Base-by-base conservation (phyloP, 2,329 filamentous ascomycete species). In the Ophiostoma ulmi region DNA sequence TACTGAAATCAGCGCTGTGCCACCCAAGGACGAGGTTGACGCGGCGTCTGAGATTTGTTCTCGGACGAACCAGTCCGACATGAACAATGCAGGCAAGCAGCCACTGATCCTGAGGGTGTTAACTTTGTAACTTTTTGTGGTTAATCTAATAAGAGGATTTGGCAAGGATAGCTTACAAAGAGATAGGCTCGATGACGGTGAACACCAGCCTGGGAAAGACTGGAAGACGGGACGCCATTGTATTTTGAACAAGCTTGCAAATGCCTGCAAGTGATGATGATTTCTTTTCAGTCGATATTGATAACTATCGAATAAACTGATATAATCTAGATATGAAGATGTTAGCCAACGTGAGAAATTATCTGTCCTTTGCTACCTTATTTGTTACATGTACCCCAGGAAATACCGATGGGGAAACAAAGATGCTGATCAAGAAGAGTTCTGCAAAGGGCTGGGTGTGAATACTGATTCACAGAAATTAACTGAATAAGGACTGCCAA, bases 111-210 rank as follows among this genome's bases (percentile, higher is more conserved):
- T 91, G 74, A 20, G 35, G 8, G 52, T 26, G 52, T 58, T 58
- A 58, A n/a, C 3, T n/a, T 58, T 58, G 52, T 44, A 17, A 5
- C 20, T 20, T 20, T 17, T 58, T 7, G 58, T 26, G 20, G 17
- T 14, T 48, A 8, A 11, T 26, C 17, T 13, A 65, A 44, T 39
- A 39, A 39, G 8, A 39, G 3, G 31, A 39, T 39, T 39, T 39
- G 7, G 2, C 58, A 2, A 22, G 26, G 2, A n/a, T 31, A 5
- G 76, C 84, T 80, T 83, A 90, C 88, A 91, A 82, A 26, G 88
- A 89, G 72, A 91, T 81, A 41, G 90, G 90, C 78, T 92, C 90
- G 61, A 91, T 77, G 70, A 91, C 78, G 39, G 88, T 90, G 74
- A 92, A 91, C 67, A 91, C 81, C 67, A 90, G 77, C 72, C 88